phyloP scores from a whole-genome alignment of 2,329 filamentous ascomycete genomes.

The Pseudogymnoascus sp. region DNA sequence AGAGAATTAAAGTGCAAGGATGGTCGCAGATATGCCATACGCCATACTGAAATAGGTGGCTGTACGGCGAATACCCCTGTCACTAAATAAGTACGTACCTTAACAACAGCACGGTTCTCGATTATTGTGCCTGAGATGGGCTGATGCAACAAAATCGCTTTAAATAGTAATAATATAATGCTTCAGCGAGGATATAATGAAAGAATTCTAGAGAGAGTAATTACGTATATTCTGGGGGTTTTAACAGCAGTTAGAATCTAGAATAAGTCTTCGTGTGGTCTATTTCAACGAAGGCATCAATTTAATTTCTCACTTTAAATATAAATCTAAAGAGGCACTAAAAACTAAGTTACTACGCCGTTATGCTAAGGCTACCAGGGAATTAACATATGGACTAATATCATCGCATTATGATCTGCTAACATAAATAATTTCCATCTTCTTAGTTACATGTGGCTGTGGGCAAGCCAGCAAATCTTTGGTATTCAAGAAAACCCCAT shows the following conservation, averaged over 20 bases:
- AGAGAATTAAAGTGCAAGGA: background rate
- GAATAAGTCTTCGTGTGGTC: no score
- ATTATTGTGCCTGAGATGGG: background rate
- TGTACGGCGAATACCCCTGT: background rate
- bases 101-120: background rate
- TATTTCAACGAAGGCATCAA: background rate
- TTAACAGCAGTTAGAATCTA: background rate
- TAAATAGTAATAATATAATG: background rate
- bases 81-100: background rate
- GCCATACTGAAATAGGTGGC: background rate
- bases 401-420: background rate
- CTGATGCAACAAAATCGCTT: background rate
- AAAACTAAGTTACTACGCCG: background rate
- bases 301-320: background rate
- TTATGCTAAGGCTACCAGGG: background rate
- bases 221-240: background rate
- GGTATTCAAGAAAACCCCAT: background rate
- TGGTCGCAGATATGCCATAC: background rate
- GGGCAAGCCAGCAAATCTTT: background rate
- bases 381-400: background rate
- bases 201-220: background rate
- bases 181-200: background rate
- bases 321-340: background rate
- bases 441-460: background rate
- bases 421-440: background rate